A percentile compares a stretch with the other conserved stretches of the same genome.
These are phyloP conservation scores for Penicillium robsamsonii DNA, from an alignment of 495 filamentous ascomycete species.

Conservation along the genomic window DNA sequence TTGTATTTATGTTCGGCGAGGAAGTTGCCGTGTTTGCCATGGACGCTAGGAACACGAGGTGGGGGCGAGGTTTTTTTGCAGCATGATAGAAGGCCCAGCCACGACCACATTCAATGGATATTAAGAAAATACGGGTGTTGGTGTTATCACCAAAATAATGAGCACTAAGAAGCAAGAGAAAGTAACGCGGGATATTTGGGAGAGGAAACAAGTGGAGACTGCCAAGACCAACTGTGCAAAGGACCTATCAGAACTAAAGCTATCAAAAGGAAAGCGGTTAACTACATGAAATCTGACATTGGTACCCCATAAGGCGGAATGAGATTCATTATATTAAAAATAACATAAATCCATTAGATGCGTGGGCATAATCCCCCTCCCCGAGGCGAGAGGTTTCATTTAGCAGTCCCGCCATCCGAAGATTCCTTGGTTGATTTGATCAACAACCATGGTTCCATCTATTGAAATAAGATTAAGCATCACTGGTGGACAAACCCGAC, in stretches of 20 bases:
- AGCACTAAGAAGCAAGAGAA: neutral
- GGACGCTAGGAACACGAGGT: neutral
- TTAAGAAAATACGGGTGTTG: neutral
- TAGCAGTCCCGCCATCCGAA: neutral
- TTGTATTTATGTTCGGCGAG: neutral
- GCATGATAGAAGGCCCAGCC: neutral
- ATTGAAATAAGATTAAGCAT: neutral
- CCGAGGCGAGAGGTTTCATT: neutral
- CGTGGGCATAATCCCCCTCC: neutral
- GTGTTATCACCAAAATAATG: neutral
- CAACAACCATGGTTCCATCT: conserved; percentile 14
- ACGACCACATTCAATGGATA: neutral
- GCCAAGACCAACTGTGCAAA: neutral
- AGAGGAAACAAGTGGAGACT: neutral
- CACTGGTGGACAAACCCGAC: neutral
- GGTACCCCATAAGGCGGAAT: neutral
- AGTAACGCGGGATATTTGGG: neutral
- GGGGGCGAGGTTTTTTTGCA: neutral
- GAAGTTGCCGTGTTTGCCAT: neutral
- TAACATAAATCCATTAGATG: neutral
- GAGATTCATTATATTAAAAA: neutral
- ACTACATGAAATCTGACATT: neutral
- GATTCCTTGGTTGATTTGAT: conserved; percentile 7
- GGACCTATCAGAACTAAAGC: too few species aligned
- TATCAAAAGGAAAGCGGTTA: neutral